Conservation (phyloP, 2,329 filamentous ascomycete species). For the Cytospora piceae region DNA sequence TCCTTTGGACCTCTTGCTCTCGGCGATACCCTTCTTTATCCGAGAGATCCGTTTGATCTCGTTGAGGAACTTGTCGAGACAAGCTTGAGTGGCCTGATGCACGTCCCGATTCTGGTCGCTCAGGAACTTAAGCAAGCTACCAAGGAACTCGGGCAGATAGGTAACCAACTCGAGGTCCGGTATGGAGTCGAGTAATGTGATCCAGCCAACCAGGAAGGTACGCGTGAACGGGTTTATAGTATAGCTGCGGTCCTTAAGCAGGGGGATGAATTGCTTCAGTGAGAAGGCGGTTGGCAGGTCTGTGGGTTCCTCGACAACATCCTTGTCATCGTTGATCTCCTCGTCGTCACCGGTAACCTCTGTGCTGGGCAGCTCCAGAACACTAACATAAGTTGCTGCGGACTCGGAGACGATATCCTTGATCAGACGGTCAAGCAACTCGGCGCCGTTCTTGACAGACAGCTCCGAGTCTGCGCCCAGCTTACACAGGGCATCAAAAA, state of each 20-base stretch:
- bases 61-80: conserved; percentile 84
- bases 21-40: conserved; percentile 88
- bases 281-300: conserved; percentile 86
- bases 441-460: conserved; percentile 97
- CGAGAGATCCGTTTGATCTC: conserved; percentile 95
- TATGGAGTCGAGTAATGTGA: conserved; percentile 92
- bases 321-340: conserved; percentile 52
- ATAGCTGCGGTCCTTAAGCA: conserved; percentile 91
- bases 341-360: conserved; percentile 52
- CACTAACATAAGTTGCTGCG: conserved; percentile 89
- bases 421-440: conserved; percentile 89
- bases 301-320: conserved; percentile 46
- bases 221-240: conserved; percentile 94
- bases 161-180: conserved; percentile 94
- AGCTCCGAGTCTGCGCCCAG: conserved; percentile 94
- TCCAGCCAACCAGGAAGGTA: conserved; percentile 95
- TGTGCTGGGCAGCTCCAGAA: conserved; percentile 65
- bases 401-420: conserved; percentile 97
- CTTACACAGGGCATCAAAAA: conserved; percentile 98
- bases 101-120: conserved; percentile 92
- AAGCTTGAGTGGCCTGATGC: conserved; percentile 87
- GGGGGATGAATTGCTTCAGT: conserved; percentile 84
- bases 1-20: conserved; percentile 74
- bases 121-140: conserved; percentile 86
- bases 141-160: conserved; percentile 88